Evolutionary conservation across 306 rosid genomes (phyloP).

Genomic region (Cicer pinnatifidum): DNA sequence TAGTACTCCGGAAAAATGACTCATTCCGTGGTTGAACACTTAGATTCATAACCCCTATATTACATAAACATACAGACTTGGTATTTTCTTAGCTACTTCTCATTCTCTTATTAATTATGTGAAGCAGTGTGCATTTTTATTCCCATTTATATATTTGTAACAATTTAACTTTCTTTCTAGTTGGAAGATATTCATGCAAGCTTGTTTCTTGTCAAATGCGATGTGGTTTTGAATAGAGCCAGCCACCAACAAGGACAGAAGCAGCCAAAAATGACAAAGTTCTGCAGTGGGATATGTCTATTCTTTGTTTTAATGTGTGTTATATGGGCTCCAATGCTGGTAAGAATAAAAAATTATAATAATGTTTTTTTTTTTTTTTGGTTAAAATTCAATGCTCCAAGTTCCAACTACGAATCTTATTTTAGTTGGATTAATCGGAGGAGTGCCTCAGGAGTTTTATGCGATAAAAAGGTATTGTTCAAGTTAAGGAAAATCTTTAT

Average conservation of each 20-base stretch:
- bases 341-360: constrained; percentile 48
- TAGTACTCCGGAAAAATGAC: constrained; percentile 7
- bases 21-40: constrained; percentile 16
- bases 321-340: constrained; percentile 98
- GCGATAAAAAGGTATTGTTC: constrained; percentile 1
- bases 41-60: not conserved
- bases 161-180: constrained; percentile 51
- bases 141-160: constrained; percentile 31
- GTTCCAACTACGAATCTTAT: constrained; percentile 35
- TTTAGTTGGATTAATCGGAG: not conserved
- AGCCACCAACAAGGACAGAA: constrained; percentile 78
- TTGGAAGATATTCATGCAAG: constrained; percentile 95
- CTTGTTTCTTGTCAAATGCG: constrained; percentile 93
- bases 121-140: constrained; percentile 15
- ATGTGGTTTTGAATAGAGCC: constrained; percentile 78
- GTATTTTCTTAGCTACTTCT: constrained; percentile 25
- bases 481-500: not conserved
- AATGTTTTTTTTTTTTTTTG: not conserved
- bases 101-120: not conserved
- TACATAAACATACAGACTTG: constrained; percentile 11
- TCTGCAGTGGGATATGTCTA: constrained; percentile 88
- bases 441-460: not conserved
- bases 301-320: constrained; percentile 80
- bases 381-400: constrained; percentile 9
- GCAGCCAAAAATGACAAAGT: constrained; percentile 82